Conservation (phyloP, 2,329 filamentous ascomycete genomes). For the Fusarium odoratissimum region DNA sequence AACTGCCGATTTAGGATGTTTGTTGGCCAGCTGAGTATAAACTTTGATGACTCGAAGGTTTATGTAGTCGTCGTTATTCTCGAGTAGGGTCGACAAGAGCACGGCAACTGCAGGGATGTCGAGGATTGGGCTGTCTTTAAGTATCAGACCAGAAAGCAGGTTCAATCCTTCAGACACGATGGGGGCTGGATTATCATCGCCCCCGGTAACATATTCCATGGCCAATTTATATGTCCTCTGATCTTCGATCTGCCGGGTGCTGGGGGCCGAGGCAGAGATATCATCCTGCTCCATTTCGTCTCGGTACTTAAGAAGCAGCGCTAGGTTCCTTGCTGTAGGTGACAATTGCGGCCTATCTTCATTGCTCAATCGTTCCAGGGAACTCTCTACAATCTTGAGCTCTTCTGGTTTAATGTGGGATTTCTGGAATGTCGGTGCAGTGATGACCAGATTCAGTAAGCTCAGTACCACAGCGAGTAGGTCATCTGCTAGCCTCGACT, state of each 20-base stretch:
- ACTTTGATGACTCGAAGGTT: slow-evolving; percentile 75
- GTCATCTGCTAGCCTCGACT: slow-evolving; percentile 58
- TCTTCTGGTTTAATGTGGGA: slow-evolving; percentile 56
- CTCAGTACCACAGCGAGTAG: slow-evolving; percentile 66
- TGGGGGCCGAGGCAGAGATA: slow-evolving; percentile 53
- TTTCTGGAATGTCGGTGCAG: slow-evolving; percentile 66
- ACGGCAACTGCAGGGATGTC: slow-evolving; percentile 75
- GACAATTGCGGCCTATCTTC: slow-evolving; percentile 57
- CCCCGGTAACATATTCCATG: slow-evolving; percentile 70
- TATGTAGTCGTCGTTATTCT: slow-evolving; percentile 77
- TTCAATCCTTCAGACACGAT: slow-evolving; percentile 75
- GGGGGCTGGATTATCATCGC: slow-evolving; percentile 70
- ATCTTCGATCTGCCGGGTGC: slow-evolving; percentile 66
- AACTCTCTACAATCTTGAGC: slow-evolving; percentile 60
- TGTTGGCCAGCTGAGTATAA: slow-evolving; percentile 69
- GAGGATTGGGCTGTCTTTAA: slow-evolving; percentile 65
- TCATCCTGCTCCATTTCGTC: slow-evolving; percentile 62
- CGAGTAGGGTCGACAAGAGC: slow-evolving; percentile 71
- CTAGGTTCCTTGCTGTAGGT: slow-evolving; percentile 66
- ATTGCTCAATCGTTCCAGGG: slow-evolving; percentile 58
- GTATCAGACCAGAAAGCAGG: slow-evolving; percentile 68
- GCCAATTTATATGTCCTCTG: slow-evolving; percentile 71
- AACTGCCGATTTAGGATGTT: slow-evolving; percentile 71
- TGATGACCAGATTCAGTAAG: slow-evolving; percentile 70
- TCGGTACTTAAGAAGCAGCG: slow-evolving; percentile 66